phyloP scores from a whole-genome alignment of 768 basidiomycete genomes.

The Termitomyces titanicus region DNA sequence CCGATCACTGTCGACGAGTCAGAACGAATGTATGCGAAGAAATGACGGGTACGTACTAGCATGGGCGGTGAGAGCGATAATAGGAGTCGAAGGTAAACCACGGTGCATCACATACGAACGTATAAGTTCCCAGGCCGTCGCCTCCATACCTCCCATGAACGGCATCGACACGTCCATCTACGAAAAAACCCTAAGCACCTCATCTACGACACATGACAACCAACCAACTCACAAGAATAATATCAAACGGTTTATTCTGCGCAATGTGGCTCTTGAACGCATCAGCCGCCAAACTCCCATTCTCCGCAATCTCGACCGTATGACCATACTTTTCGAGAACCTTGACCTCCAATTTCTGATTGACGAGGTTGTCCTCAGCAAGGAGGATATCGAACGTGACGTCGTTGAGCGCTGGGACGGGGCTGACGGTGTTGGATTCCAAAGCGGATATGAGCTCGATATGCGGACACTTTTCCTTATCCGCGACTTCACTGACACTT shows the following conservation, averaged over 20 bases:
- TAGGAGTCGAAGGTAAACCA: slow-evolving; percentile 72
- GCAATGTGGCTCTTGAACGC: slow-evolving; percentile 81
- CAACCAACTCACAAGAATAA: slow-evolving; percentile 70
- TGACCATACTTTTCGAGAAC: slow-evolving; percentile 96
- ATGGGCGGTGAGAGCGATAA: slow-evolving; percentile 96
- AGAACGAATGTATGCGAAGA: no score
- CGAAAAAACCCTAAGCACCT: slow-evolving; percentile 1
- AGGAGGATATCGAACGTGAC: slow-evolving; percentile 89
- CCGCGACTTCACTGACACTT: slow-evolving; percentile 88
- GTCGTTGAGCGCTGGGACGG: slow-evolving; percentile 82
- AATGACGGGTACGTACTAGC: slow-evolving; percentile 64
- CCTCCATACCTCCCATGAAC: slow-evolving; percentile 98
- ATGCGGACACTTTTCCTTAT: slow-evolving; percentile 79
- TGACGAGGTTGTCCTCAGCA: slow-evolving; percentile 95
- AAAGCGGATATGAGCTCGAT: slow-evolving; percentile 93
- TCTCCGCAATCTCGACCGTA: slow-evolving; percentile 94
- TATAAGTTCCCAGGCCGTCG: slow-evolving; percentile 90
- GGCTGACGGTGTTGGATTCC: slow-evolving; percentile 91
- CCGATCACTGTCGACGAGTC: slow-evolving; percentile 81
- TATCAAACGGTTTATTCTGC: slow-evolving; percentile 77
- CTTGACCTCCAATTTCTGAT: slow-evolving; percentile 95
- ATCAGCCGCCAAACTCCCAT: slow-evolving; percentile 91
- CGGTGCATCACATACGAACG: slow-evolving; percentile 72
- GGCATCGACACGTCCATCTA: slow-evolving; percentile 99
- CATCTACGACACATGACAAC: background rate